Conservation (phyloP, 1,139 yeast genomes). For the Geotrichum candidum region DNA sequence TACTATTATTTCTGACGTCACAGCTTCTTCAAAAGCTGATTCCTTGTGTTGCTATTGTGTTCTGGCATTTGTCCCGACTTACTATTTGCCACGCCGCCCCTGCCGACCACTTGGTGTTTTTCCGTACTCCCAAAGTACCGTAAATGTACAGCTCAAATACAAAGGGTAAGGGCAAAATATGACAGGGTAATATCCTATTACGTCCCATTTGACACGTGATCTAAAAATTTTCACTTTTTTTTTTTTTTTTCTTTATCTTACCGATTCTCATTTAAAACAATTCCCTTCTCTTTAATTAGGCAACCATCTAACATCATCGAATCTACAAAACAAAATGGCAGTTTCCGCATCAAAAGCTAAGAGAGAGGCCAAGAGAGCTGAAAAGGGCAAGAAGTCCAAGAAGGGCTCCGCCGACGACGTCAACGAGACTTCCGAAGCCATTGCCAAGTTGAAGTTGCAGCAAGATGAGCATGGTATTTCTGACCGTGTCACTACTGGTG, state of each 20-base stretch:
- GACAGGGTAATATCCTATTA: background rate
- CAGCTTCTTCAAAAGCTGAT: background rate
- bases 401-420: slow-evolving; percentile 44
- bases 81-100: background rate
- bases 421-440: slow-evolving; percentile 55
- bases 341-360: slow-evolving; percentile 90
- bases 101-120: background rate
- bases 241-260: background rate
- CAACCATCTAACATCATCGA: slow-evolving; percentile 1
- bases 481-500: slow-evolving; percentile 98
- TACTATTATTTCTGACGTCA: background rate
- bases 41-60: background rate
- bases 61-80: background rate
- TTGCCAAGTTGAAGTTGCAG: slow-evolving; percentile 84
- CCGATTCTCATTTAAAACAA: background rate
- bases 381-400: slow-evolving; percentile 60
- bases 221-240: background rate
- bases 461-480: slow-evolving; percentile 89
- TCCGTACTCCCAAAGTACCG: background rate
- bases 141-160: background rate
- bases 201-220: background rate
- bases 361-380: slow-evolving; percentile 66
- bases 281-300: background rate
- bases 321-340: slow-evolving; percentile 21
- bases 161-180: background rate